Conservation (phyloP, 345 rosid species). For the Xanthoceras sorbifolium region DNA sequence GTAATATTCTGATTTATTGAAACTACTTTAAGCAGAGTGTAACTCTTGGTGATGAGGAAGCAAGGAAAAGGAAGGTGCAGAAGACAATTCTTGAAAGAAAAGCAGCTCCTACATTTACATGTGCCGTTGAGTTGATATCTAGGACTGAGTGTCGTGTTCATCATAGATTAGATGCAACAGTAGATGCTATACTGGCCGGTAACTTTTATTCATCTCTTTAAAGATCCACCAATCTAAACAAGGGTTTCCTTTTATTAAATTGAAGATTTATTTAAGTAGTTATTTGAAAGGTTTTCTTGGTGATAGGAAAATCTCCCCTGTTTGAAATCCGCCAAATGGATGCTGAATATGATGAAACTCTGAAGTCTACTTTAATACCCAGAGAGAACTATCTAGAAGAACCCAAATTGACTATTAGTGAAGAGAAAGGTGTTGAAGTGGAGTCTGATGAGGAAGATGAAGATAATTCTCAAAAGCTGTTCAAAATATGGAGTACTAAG, state of each 20-base stretch:
- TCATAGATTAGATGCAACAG: slow-evolving; percentile 82
- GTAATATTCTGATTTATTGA: background rate
- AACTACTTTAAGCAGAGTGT: slow-evolving; percentile 60
- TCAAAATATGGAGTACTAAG: slow-evolving; percentile 35
- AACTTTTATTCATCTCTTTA: slow-evolving; percentile 15
- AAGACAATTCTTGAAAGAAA: slow-evolving; percentile 95
- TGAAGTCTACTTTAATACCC: slow-evolving; percentile 36
- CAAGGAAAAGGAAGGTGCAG: slow-evolving; percentile 90
- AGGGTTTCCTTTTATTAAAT: background rate
- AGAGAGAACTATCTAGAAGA: slow-evolving; percentile 42
- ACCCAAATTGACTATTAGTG: slow-evolving; percentile 34
- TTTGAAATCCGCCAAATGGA: slow-evolving; percentile 72
- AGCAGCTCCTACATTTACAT: slow-evolving; percentile 83
- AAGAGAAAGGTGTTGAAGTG: slow-evolving; percentile 35
- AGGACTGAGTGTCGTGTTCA: slow-evolving; percentile 82
- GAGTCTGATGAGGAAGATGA: slow-evolving; percentile 65
- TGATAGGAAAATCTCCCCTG: slow-evolving; percentile 73
- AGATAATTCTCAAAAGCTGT: slow-evolving; percentile 33
- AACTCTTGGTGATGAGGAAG: slow-evolving; percentile 94
- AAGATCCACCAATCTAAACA: background rate
- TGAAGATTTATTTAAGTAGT: slow-evolving; percentile 6
- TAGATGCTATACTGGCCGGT: slow-evolving; percentile 90
- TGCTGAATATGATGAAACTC: slow-evolving; percentile 44
- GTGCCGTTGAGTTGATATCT: slow-evolving; percentile 91
- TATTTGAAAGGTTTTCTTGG: slow-evolving; percentile 19